Conservation (phyloP, 805 yeast genomes). For the Hanseniaspora meyeri region DNA sequence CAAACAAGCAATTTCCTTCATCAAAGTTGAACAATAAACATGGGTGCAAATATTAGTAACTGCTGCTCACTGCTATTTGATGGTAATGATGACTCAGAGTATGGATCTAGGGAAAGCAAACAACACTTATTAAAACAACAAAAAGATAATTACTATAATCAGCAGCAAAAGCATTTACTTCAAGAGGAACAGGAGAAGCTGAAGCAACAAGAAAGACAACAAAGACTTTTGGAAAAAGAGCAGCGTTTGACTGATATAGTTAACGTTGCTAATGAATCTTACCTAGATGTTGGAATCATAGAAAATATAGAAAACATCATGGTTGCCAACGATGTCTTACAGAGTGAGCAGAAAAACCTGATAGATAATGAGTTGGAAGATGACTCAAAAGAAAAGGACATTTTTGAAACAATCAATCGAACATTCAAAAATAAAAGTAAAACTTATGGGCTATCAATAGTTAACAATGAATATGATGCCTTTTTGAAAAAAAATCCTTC, state of each 20-base stretch:
- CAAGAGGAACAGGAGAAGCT: slow-evolving; percentile 5
- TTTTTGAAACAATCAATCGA: not conserved
- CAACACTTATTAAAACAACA: slow-evolving; percentile 9
- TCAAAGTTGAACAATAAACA: not conserved
- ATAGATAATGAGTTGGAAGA: not conserved
- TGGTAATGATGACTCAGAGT: slow-evolving; percentile 1
- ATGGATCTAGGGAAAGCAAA: slow-evolving; percentile 13
- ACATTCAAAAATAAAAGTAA: slow-evolving; percentile 4
- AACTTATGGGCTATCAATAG: slow-evolving; percentile 5
- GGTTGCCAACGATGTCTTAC: slow-evolving; percentile 1
- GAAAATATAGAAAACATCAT: slow-evolving; percentile 12
- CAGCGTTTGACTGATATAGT: slow-evolving; percentile 8
- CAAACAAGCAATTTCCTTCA: too few relatives aligned
- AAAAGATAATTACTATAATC: not conserved
- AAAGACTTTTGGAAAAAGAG: slow-evolving; percentile 10
- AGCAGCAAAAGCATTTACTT: slow-evolving; percentile 1
- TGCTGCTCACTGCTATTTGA: slow-evolving; percentile 1
- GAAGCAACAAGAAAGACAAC: not conserved
- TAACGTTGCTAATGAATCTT: slow-evolving; percentile 9
- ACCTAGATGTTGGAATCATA: slow-evolving; percentile 10
- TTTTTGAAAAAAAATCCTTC: slow-evolving; percentile 10
- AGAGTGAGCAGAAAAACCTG: not conserved
- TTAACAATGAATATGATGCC: not conserved
- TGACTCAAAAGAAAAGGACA: not conserved
- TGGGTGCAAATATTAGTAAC: slow-evolving; percentile 8